A percentile compares a stretch with the other conserved stretches of the same genome.
Evolutionary conservation across 192 early-diverging fungal genomes (phyloP).

Genomic region (Coemansia sp.): DNA sequence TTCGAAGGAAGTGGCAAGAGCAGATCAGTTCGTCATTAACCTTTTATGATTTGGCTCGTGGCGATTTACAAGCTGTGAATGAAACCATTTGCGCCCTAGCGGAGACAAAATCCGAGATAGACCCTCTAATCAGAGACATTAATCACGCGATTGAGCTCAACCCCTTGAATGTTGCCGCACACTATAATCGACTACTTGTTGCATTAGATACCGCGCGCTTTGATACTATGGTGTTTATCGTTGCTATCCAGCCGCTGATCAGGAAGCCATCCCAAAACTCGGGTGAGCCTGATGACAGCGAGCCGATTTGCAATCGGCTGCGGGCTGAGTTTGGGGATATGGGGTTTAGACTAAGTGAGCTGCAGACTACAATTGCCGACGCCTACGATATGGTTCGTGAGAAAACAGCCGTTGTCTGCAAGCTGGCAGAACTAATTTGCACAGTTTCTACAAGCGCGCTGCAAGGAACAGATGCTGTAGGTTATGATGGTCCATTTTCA

Average conservation of each 20-base stretch:
- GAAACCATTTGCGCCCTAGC: not conserved
- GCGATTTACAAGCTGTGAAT: not conserved
- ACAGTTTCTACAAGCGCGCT: not conserved
- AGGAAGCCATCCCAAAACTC: not conserved
- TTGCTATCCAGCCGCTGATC: slow-evolving; percentile 23
- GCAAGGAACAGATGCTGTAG: not conserved
- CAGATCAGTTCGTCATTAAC: slow-evolving; percentile 12
- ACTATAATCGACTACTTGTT: slow-evolving; percentile 34
- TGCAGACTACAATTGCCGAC: slow-evolving; percentile 9
- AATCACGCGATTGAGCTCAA: slow-evolving; percentile 25
- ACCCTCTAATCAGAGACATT: slow-evolving; percentile 23
- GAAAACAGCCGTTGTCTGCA: slow-evolving; percentile 10
- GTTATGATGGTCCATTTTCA: not conserved
- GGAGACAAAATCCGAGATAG: slow-evolving; percentile 13
- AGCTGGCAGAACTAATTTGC: slow-evolving; percentile 3
- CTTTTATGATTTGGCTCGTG: not conserved
- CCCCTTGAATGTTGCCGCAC: slow-evolving; percentile 29
- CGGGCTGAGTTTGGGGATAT: slow-evolving; percentile 50
- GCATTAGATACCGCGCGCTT: slow-evolving; percentile 34
- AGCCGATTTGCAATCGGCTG: slow-evolving; percentile 17
- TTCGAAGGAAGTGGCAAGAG: slow-evolving; percentile 24
- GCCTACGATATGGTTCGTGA: slow-evolving; percentile 1
- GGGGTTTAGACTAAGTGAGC: slow-evolving; percentile 16
- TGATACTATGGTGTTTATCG: slow-evolving; percentile 25
- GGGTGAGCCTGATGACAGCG: slow-evolving; percentile 4